These are phyloP conservation scores for Arthrobotrys pseudoclavata DNA, from an alignment of 2,329 filamentous ascomycete species.

Conservation along the genomic window DNA sequence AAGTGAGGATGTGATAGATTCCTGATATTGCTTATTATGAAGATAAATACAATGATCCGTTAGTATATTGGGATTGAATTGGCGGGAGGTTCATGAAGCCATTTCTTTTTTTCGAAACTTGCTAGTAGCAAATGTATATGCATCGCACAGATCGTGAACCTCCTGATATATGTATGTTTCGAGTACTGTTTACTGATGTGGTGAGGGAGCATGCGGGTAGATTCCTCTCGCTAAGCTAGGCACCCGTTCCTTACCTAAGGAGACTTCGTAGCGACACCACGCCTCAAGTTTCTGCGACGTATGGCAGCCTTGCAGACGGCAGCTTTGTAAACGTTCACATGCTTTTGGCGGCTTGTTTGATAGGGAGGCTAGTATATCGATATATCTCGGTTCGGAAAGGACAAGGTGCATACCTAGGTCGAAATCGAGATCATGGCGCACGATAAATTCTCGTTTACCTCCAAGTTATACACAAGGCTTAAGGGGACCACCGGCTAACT, in stretches of 20 bases:
- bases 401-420: background rate
- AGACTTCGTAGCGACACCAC: slow-evolving; percentile 14
- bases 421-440: background rate
- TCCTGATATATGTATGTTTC: slow-evolving; percentile 14
- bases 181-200: background rate
- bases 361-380: background rate
- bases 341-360: background rate
- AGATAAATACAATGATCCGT: background rate
- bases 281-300: slow-evolving; percentile 3
- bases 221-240: slow-evolving; percentile 24
- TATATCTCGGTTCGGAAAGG: background rate
- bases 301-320: slow-evolving; percentile 20
- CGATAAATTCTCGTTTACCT: too few species aligned
- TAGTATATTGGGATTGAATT: background rate
- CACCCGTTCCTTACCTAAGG: slow-evolving; percentile 21
- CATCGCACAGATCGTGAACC: slow-evolving; percentile 12
- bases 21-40: slow-evolving; percentile 1
- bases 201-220: slow-evolving; percentile 8
- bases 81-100: background rate
- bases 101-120: slow-evolving; percentile 7
- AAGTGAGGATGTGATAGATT: background rate
- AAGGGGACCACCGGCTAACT: background rate
- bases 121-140: slow-evolving; percentile 2
- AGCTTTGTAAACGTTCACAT: slow-evolving; percentile 13
- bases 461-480: too few species aligned